These are phyloP conservation scores for Serpula lacrymans DNA, from an alignment of 768 basidiomycete genomes.

Conservation along the genomic window DNA sequence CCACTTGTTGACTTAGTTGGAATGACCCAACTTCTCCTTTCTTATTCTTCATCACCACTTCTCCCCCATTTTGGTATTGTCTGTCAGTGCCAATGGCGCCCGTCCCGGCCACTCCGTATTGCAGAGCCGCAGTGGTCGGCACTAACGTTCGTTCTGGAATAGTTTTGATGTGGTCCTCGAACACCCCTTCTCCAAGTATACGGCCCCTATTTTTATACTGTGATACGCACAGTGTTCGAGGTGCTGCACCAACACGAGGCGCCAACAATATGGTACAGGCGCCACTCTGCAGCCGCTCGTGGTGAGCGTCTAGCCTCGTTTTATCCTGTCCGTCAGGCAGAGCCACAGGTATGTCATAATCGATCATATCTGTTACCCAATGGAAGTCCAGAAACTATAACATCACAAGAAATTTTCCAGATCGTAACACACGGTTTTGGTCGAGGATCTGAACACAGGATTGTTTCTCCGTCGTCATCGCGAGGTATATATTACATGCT, in stretches of 20 bases:
- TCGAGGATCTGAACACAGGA: background rate
- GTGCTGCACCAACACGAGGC: slow-evolving; percentile 4
- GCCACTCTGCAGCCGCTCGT: slow-evolving; percentile 14
- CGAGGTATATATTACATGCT: background rate
- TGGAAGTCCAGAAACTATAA: too few species aligned
- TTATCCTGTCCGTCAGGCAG: too few species aligned
- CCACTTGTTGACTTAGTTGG: too few species aligned
- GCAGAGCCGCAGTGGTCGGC: slow-evolving; percentile 6
- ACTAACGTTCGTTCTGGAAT: too few species aligned
- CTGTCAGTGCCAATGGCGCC: too few species aligned
- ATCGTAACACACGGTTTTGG: background rate
- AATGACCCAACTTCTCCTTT: too few species aligned
- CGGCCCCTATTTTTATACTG: background rate
- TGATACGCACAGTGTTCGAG: background rate
- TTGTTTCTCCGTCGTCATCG: background rate
- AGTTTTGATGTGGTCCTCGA: slow-evolving; percentile 12
- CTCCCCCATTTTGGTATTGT: too few species aligned
- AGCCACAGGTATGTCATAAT: background rate
- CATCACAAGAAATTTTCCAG: too few species aligned
- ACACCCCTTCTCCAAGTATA: slow-evolving; percentile 13
- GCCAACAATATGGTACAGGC: slow-evolving; percentile 20
- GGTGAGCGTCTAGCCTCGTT: slow-evolving; percentile 23
- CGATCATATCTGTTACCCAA: too few species aligned
- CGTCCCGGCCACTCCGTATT: too few species aligned
- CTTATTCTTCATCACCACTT: too few species aligned